Evolutionary conservation across 2,329 filamentous ascomycete genomes (phyloP).

Genomic region (Stagonosporopsis cucurbitacearum): DNA sequence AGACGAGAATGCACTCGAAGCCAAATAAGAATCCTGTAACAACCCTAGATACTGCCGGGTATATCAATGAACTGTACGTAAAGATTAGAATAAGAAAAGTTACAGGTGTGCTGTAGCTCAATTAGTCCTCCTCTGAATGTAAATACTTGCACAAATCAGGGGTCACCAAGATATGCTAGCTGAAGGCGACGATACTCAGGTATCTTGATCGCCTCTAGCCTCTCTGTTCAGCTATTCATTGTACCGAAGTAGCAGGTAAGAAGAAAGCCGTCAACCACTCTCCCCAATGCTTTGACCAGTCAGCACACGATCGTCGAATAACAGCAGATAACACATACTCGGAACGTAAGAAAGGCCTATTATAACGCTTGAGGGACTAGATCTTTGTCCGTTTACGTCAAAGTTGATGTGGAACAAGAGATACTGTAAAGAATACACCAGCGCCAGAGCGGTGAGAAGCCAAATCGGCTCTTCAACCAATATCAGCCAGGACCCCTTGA

Average conservation of each 20-base stretch:
- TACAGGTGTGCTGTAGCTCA: neutral
- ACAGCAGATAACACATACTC: neutral
- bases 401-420: slow-evolving; percentile 76
- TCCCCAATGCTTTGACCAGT: neutral
- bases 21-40: slow-evolving; percentile 57
- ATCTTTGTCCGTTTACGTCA: slow-evolving; percentile 60
- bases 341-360: slow-evolving; percentile 4
- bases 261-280: slow-evolving; percentile 5
- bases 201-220: slow-evolving; percentile 32
- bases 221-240: neutral
- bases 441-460: slow-evolving; percentile 67
- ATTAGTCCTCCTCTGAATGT: neutral
- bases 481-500: slow-evolving; percentile 56
- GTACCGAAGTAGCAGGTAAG: neutral
- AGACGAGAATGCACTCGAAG: slow-evolving; percentile 65
- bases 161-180: slow-evolving; percentile 70
- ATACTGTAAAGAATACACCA: slow-evolving; percentile 65
- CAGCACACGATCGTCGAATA: neutral
- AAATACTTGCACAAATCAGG: slow-evolving; percentile 50
- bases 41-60: slow-evolving; percentile 38
- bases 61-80: slow-evolving; percentile 21
- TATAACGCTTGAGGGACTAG: slow-evolving; percentile 1
- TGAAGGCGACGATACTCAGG: slow-evolving; percentile 72
- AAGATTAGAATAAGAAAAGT: slow-evolving; percentile 4
- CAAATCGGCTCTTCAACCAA: slow-evolving; percentile 72